phyloP scores from a whole-genome alignment of 2,329 filamentous ascomycete genomes.

The Talaromyces sp. region DNA sequence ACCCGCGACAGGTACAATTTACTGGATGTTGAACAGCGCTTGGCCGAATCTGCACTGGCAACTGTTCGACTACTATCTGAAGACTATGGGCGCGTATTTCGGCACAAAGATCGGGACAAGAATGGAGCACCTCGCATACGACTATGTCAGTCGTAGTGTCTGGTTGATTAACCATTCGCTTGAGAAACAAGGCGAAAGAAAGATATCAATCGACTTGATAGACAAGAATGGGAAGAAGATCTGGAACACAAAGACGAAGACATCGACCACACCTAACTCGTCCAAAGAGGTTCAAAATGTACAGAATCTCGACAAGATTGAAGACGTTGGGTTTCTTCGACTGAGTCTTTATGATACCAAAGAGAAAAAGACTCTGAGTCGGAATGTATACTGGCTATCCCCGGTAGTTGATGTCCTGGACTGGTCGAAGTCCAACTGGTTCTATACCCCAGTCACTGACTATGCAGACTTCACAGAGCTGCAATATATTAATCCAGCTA shows the following conservation, averaged over 20 bases:
- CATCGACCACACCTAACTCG: conserved; percentile 50
- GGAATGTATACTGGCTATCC: conserved; percentile 65
- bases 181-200: conserved; percentile 43
- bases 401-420: conserved; percentile 52
- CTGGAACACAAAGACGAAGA: conserved; percentile 31
- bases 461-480: conserved; percentile 56
- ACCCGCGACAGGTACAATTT: conserved; percentile 63
- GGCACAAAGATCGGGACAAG: conserved; percentile 58
- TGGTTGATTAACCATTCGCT: conserved; percentile 61
- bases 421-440: conserved; percentile 63
- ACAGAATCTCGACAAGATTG: conserved; percentile 33
- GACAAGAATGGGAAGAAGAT: conserved; percentile 51
- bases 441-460: conserved; percentile 57
- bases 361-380: conserved; percentile 45
- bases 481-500: conserved; percentile 41
- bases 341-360: conserved; percentile 48
- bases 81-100: conserved; percentile 61
- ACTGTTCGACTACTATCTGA: conserved; percentile 65
- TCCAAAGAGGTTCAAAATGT: conserved; percentile 43
- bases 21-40: conserved; percentile 69
- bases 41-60: conserved; percentile 70
- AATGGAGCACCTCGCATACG: conserved; percentile 58
- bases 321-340: conserved; percentile 55
- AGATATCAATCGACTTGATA: conserved; percentile 55
- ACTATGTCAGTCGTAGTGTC: conserved; percentile 51